These are phyloP conservation scores for Fusarium citri DNA, from an alignment of 2,329 filamentous ascomycete genomes.

Conservation along the genomic window DNA sequence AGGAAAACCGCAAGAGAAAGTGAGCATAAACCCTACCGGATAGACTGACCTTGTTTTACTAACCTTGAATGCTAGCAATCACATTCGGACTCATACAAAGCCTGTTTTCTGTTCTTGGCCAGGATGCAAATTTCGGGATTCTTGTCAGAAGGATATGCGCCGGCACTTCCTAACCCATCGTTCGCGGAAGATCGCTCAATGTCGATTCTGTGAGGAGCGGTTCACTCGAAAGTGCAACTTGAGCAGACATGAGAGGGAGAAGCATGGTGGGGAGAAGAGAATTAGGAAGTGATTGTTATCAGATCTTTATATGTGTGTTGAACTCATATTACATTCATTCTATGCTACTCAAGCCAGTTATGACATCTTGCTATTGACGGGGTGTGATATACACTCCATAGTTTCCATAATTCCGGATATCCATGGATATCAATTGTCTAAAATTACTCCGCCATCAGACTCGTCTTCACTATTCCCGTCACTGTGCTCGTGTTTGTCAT, in stretches of 20 bases:
- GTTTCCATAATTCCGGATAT: neutral
- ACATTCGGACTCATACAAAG: conserved; percentile 34
- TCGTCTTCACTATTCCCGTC: conserved; percentile 11
- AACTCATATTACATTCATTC: neutral
- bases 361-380: neutral
- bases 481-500: neutral
- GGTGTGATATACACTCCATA: neutral
- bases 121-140: conserved; percentile 11
- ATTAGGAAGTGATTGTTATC: neutral
- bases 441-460: conserved; percentile 25
- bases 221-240: conserved; percentile 26
- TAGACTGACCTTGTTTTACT: neutral
- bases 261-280: conserved; percentile 22
- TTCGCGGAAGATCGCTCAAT: conserved; percentile 6
- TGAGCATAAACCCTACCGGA: neutral
- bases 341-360: too few species aligned
- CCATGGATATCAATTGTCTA: neutral
- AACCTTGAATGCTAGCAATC: conserved; percentile 25
- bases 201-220: conserved; percentile 3
- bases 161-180: conserved; percentile 25
- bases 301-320: neutral
- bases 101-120: conserved; percentile 34
- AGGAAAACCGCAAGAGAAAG: conserved; percentile 25
- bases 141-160: conserved; percentile 31
- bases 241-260: conserved; percentile 18